Conservation (phyloP, 2,329 filamentous ascomycete species). For the Cryphonectria naterciae region DNA sequence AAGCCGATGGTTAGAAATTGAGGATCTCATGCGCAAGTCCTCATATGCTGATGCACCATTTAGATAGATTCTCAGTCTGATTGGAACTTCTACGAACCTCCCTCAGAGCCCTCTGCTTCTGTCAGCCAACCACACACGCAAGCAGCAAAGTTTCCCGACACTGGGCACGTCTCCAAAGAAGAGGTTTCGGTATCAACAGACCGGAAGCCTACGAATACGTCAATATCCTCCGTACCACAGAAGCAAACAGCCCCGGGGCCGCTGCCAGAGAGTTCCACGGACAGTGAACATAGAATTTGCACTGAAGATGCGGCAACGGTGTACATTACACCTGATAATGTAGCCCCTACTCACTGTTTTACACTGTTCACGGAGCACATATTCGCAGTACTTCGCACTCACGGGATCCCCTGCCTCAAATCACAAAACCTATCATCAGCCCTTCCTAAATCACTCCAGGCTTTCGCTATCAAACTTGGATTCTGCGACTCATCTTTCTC, state of each 20-base stretch:
- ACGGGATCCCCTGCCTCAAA: not conserved
- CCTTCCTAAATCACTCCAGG: not conserved
- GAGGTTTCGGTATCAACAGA: not conserved
- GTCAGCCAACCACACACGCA: no score
- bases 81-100: no score
- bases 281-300: not conserved
- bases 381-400: not conserved
- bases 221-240: not conserved
- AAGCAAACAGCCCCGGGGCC: not conserved
- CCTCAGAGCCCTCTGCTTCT: no score
- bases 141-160: no score
- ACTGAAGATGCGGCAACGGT: not conserved
- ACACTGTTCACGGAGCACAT: not conserved
- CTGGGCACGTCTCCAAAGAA: no score
- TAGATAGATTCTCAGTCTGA: not conserved
- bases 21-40: not conserved
- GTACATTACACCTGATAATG: not conserved
- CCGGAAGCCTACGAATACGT: not conserved
- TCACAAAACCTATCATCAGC: not conserved
- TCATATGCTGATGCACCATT: not conserved
- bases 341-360: not conserved
- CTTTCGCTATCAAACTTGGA: constrained; percentile 10
- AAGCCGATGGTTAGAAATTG: no score
- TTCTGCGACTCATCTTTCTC: not conserved
- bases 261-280: not conserved